Base-by-base conservation (phyloP, 2,329 filamentous ascomycete species). In the Sarocladium kiliense region DNA sequence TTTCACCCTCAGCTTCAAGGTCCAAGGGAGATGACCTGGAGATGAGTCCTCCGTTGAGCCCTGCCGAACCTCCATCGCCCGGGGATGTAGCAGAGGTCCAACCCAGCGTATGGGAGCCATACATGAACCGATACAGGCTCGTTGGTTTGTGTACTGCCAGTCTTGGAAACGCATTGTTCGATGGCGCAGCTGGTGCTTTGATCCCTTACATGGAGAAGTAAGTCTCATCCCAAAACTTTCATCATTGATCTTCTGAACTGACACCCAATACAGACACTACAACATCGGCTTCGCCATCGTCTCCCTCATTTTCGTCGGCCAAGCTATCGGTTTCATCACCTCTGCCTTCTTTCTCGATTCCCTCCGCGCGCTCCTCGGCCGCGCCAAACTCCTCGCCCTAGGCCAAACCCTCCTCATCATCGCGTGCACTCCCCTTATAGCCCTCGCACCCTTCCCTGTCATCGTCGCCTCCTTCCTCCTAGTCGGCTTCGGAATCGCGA, bases 291-390 rank as follows among this genome's bases (percentile, higher is more conserved):
- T 94, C 66, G 87, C 85, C 2, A 71, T 90, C 9, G 88, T 94
- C 2, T 93, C 90, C 2, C 74, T 93, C 36, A 89, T 95, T 64
- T 95, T 94, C 73, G 80, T 94, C 27, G 82, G 86, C 44, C 89
- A 89, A 62, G 89, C 90, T 0, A 60, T 86, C 3, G 90, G 90
- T 16, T 95, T 91, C 71, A 85, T 95, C 64, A 68, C 79, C 12
- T 86, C 87, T 1, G 89, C 89, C 1, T 80, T 86, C 36, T 76
- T 87, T 58, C 79, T 87, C n/a, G 86, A 91, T 63, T 68, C 72
- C 1, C 72, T 91, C 3, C 78, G 85, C 54, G 71, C 73, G 5
- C 79, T 78, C 19, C 69, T 91, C 2, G 89, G 90, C 7, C 80
- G 87, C 49, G 83, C 84, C 3, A 83, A 77, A 61, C 78, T 83